Percentiles rank a stretch among this genome's conserved stretches.
These are phyloP conservation scores for Melastoma candidum DNA, from an alignment of 441 rosid genomes.

Conservation along the genomic window DNA sequence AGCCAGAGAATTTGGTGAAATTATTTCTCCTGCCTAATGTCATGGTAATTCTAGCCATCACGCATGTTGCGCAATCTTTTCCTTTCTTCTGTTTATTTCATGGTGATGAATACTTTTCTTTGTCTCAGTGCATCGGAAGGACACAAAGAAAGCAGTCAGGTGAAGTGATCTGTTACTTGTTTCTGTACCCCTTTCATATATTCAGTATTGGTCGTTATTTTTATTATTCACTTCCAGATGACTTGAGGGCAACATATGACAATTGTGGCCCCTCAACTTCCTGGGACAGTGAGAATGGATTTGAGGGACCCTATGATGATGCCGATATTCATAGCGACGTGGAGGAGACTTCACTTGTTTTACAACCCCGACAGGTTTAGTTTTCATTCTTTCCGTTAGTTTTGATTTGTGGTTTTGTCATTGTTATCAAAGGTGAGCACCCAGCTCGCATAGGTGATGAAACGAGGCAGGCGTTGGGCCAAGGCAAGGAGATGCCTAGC, in stretches of 20 bases:
- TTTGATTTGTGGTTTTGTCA: background rate
- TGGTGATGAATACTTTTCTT: constrained; percentile 15
- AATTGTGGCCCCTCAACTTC: constrained; percentile 42
- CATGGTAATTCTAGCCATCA: constrained; percentile 41
- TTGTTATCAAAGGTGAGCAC: too few species aligned
- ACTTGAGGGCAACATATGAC: constrained; percentile 32
- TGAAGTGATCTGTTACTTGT: constrained; percentile 18
- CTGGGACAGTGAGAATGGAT: constrained; percentile 47
- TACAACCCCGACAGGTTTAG: constrained; percentile 86
- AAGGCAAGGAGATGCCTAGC: too few species aligned
- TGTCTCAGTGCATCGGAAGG: constrained; percentile 72
- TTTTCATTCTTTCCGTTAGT: constrained; percentile 1
- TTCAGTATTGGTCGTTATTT: too few species aligned
- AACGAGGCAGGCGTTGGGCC: too few species aligned
- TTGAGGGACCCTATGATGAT: constrained; percentile 38
- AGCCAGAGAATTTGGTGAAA: constrained; percentile 84
- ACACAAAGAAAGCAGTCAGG: constrained; percentile 51
- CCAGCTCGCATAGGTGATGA: too few species aligned
- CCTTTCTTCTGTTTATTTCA: constrained; percentile 15
- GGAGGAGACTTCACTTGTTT: constrained; percentile 55
- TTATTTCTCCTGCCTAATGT: constrained; percentile 73
- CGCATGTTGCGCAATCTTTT: constrained; percentile 2
- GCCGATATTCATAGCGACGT: constrained; percentile 49
- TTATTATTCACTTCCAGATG: constrained; percentile 33
- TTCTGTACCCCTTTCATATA: background rate